Base-by-base conservation (phyloP, 495 filamentous ascomycete species). In the Aspergillus sclerotiicarbonarius region DNA sequence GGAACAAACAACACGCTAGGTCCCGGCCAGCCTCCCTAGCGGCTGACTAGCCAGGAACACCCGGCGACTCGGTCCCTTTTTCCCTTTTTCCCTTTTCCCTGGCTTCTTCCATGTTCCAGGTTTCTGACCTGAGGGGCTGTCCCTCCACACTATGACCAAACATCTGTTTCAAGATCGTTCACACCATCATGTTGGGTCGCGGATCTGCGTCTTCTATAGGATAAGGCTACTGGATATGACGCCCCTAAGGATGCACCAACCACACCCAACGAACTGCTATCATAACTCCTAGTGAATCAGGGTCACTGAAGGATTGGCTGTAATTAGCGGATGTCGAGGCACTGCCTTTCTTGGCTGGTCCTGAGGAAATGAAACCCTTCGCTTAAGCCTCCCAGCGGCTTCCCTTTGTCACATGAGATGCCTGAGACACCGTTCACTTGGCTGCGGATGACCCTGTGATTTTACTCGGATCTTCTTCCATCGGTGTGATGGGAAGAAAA, bases 301-400 rank as follows among this genome's bases (percentile, higher is more conserved):
- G 51, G 55, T 62, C 31, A 12, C 31, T 20, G 44, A 49, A 20
- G 21, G 4, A 19, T 31, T 20, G 48, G 13, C 50, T 35, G 50
- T 4, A n/a, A 35, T 57, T 25, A n/a, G n/a, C n/a, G n/a, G n/a
- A n/a, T n/a, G n/a, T n/a, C n/a, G 35, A 37, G 44, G 46, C 56
- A 59, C 62, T 56, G 62, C 59, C 55, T 59, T 59, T 54, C 62
- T 65, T 61, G 53, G 59, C 50, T 48, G 16, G 13, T 32, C 12
- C 30, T 39, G 29, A 31, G 51, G 54, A 58, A 64, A 58, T 57
- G 46, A 61, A 54, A 30, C n/a, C 41, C 33, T 9, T 25, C 8
- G 10, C 16, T 43, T 37, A 18, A 10, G 29, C 46, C 54, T 18
- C 33, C 51, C 15, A 45, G 41, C 21, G 35, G 13, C 31, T 57